Percentiles rank a stretch among this genome's conserved stretches.
Conservation (phyloP, 768 basidiomycete genomes). For the Fomitopsis serialis region DNA sequence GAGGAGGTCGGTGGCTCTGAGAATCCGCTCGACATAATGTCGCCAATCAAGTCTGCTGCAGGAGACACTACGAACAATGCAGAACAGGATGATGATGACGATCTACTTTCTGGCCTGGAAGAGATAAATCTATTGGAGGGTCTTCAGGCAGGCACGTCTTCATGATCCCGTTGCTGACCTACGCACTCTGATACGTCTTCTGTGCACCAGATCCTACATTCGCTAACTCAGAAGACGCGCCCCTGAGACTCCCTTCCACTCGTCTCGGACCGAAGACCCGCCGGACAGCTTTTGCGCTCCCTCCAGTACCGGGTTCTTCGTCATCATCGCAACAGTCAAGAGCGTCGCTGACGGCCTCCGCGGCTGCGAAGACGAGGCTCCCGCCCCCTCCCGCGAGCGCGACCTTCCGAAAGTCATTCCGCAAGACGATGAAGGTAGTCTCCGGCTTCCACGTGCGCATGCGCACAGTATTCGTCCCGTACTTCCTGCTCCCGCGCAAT, state of each 20-base stretch:
- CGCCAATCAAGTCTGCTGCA: conserved; percentile 26
- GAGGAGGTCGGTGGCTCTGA: conserved; percentile 24
- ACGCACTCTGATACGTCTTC: neutral
- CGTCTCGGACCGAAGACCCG: conserved; percentile 68
- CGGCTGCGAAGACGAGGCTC: neutral
- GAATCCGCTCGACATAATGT: conserved; percentile 16
- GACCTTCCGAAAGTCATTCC: conserved; percentile 81
- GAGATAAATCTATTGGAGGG: conserved; percentile 70
- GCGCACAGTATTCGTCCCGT: conserved; percentile 91
- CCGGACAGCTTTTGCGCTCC: conserved; percentile 49
- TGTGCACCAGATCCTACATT: conserved; percentile 40
- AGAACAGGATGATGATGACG: conserved; percentile 34
- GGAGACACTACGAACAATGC: conserved; percentile 13
- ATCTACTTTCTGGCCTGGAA: conserved; percentile 43
- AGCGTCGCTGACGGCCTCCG: neutral
- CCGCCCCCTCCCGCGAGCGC: conserved; percentile 36
- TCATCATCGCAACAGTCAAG: conserved; percentile 34
- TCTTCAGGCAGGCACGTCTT: conserved; percentile 50
- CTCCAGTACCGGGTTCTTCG: conserved; percentile 38
- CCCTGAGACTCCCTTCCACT: conserved; percentile 57
- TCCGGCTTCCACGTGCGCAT: conserved; percentile 88
- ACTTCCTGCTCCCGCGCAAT: conserved; percentile 58
- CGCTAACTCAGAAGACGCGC: conserved; percentile 16
- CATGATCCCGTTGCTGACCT: neutral
- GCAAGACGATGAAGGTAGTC: conserved; percentile 71